These are phyloP conservation scores for Friedmanniomyces endolithicus DNA, from an alignment of 495 filamentous ascomycete genomes.

Conservation along the genomic window DNA sequence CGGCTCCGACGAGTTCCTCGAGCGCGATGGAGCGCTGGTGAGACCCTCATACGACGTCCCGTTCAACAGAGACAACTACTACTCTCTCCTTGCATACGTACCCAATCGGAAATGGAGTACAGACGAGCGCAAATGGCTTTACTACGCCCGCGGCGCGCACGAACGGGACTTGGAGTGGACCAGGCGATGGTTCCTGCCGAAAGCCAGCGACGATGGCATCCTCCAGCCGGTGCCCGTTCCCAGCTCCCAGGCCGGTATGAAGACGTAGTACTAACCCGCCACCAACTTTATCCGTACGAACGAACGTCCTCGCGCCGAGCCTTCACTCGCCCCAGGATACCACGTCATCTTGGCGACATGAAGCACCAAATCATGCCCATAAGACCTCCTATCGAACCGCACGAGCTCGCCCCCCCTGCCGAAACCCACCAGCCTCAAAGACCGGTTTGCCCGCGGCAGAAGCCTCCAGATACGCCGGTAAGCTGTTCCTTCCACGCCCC, in stretches of 20 bases:
- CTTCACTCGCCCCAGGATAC: neutral
- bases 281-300: neutral
- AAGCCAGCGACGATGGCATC: neutral
- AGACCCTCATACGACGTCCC: conserved; percentile 38
- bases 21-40: conserved; percentile 31
- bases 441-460: neutral
- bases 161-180: conserved; percentile 17
- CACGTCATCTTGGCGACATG: conserved; percentile 5
- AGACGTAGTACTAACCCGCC: neutral
- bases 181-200: conserved; percentile 8
- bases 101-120: conserved; percentile 20
- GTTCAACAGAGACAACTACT: conserved; percentile 42
- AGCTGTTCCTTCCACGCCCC: neutral
- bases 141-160: conserved; percentile 17
- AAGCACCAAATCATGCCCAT: neutral
- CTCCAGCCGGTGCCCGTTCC: neutral
- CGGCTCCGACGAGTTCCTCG: conserved; percentile 38
- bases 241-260: neutral
- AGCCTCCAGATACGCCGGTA: conserved; percentile 7
- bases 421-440: neutral
- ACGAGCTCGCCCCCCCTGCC: conserved; percentile 2
- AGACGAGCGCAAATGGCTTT: conserved; percentile 16
- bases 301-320: neutral
- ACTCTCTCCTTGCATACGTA: conserved; percentile 34
- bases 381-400: neutral